Conservation (phyloP, 306 rosid species). For the Ochetophila trinervis region DNA sequence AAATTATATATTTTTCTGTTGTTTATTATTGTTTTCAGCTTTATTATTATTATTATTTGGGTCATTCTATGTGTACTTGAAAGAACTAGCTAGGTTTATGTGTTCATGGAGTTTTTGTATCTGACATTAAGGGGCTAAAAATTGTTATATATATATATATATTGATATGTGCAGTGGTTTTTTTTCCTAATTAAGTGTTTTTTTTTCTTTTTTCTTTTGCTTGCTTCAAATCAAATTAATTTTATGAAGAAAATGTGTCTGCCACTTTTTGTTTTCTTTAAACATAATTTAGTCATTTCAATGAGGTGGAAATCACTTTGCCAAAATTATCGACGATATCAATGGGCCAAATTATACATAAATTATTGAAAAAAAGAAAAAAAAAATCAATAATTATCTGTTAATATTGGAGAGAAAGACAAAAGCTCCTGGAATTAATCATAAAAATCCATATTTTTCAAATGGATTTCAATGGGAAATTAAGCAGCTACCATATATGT, state of each 20-base stretch:
- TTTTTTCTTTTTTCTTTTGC: constrained; percentile 5
- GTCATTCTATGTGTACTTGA: constrained; percentile 19
- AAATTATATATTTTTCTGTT: constrained; percentile 31
- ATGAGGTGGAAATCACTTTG: constrained; percentile 7
- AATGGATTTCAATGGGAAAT: too few relatives aligned
- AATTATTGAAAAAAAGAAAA: neutral
- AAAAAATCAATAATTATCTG: neutral
- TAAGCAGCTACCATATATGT: too few relatives aligned
- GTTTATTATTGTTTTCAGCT: constrained; percentile 9
- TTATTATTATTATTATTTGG: constrained; percentile 9
- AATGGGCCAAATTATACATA: neutral
- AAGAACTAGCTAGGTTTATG: constrained; percentile 4
- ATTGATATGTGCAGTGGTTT: neutral
- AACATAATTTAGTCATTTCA: neutral
- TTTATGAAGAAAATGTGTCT: constrained; percentile 6
- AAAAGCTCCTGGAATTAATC: too few relatives aligned
- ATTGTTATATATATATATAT: constrained; percentile 19
- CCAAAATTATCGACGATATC: neutral
- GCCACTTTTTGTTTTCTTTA: neutral
- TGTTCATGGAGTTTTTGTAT: constrained; percentile 24
- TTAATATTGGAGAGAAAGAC: too few relatives aligned
- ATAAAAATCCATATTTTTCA: too few relatives aligned
- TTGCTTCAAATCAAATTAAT: neutral
- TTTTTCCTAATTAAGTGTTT: neutral
- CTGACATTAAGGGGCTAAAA: constrained; percentile 19